These are phyloP conservation scores for Trichoderma afroharzianum DNA, from an alignment of 2,329 filamentous ascomycete genomes.

Conservation along the genomic window DNA sequence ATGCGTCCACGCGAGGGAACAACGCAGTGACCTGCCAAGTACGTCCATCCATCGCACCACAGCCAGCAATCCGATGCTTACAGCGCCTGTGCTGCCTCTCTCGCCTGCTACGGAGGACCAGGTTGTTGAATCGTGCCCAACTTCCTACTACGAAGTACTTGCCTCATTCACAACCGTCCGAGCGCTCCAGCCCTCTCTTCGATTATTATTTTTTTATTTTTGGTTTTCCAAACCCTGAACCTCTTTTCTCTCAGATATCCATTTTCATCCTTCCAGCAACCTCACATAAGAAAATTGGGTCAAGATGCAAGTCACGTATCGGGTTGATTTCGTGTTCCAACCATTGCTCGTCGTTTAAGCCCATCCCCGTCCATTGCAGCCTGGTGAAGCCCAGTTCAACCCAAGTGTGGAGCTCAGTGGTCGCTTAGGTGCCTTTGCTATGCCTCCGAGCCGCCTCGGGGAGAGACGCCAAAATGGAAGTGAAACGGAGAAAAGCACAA, in stretches of 20 bases:
- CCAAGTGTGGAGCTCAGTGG: constrained; percentile 17
- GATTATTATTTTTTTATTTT: too few relatives aligned
- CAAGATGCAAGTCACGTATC: background rate
- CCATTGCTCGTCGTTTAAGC: constrained; percentile 7
- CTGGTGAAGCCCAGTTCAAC: constrained; percentile 18
- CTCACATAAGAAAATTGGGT: constrained; percentile 6
- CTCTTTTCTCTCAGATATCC: background rate
- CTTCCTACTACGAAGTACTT: background rate
- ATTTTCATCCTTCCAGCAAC: background rate
- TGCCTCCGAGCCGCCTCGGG: constrained; percentile 5
- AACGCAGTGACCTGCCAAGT: background rate
- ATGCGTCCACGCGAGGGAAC: background rate
- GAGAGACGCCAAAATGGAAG: background rate
- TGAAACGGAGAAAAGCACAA: background rate
- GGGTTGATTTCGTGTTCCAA: constrained; percentile 14
- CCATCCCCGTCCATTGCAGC: constrained; percentile 14
- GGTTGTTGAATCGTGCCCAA: background rate
- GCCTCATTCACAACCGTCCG: background rate
- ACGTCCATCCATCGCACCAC: background rate
- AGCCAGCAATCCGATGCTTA: background rate
- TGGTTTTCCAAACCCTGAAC: background rate
- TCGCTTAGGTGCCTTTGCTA: constrained; percentile 6
- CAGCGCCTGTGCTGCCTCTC: background rate
- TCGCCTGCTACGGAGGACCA: background rate
- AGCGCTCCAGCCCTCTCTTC: background rate